Conservation (phyloP, 208 protist species). For the Vickermania ingenoplastis region DNA sequence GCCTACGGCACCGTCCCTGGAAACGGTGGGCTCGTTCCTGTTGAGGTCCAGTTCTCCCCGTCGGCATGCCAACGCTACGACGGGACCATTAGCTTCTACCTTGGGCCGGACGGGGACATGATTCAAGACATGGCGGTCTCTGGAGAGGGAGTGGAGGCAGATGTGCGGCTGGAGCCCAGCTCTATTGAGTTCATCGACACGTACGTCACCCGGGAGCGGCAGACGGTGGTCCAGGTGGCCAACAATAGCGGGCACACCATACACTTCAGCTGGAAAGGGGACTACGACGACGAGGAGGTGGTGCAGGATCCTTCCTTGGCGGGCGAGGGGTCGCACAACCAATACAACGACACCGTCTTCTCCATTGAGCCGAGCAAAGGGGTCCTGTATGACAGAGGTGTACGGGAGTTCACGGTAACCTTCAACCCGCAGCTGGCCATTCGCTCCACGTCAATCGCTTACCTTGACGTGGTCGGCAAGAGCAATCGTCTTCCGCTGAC, state of each 20-base stretch:
- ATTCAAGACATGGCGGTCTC: slow-evolving; percentile 56
- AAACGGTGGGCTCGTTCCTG: slow-evolving; percentile 49
- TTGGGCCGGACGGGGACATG: slow-evolving; percentile 75
- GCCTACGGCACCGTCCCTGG: slow-evolving; percentile 46
- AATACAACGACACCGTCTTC: slow-evolving; percentile 84
- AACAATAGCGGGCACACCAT: slow-evolving; percentile 83
- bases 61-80: slow-evolving; percentile 16
- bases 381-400: slow-evolving; percentile 67
- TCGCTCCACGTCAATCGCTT: slow-evolving; percentile 61
- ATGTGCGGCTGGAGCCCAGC: slow-evolving; percentile 51
- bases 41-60: slow-evolving; percentile 62
- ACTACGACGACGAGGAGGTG: slow-evolving; percentile 12
- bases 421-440: slow-evolving; percentile 84
- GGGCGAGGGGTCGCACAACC: slow-evolving; percentile 3
- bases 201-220: slow-evolving; percentile 86
- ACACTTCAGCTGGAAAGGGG: slow-evolving; percentile 74
- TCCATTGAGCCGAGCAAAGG: slow-evolving; percentile 78
- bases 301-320: background rate
- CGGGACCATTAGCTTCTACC: slow-evolving; percentile 56
- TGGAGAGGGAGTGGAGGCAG: slow-evolving; percentile 57
- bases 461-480: slow-evolving; percentile 73
- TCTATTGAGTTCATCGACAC: slow-evolving; percentile 70
- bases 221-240: slow-evolving; percentile 67
- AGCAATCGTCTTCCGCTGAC: slow-evolving; percentile 63
- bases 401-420: slow-evolving; percentile 78